These are phyloP conservation scores for Fonsecaea nubica DNA, from an alignment of 2,329 filamentous ascomycete species.

Conservation along the genomic window DNA sequence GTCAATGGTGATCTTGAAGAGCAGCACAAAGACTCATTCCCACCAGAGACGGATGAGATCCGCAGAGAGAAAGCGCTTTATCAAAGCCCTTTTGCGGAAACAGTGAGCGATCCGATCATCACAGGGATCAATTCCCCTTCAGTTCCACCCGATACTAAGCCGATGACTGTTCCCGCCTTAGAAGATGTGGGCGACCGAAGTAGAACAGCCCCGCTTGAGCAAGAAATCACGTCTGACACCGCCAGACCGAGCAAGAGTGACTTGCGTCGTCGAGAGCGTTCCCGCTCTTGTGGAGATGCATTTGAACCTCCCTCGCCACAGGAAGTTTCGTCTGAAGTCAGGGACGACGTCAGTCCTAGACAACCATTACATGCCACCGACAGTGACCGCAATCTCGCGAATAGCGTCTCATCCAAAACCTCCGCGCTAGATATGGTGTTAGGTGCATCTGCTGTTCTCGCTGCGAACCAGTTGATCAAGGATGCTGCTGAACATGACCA, in stretches of 20 bases:
- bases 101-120: slow-evolving; percentile 52
- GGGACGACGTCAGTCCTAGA: neutral
- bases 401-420: slow-evolving; percentile 5
- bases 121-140: slow-evolving; percentile 4
- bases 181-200: neutral
- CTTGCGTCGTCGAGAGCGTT: slow-evolving; percentile 33
- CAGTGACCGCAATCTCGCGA: slow-evolving; percentile 27
- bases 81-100: slow-evolving; percentile 58
- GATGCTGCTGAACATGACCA: neutral
- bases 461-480: slow-evolving; percentile 8
- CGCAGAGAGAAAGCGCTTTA: slow-evolving; percentile 53
- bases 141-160: neutral
- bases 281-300: slow-evolving; percentile 22
- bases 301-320: neutral
- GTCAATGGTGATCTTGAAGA: slow-evolving; percentile 6
- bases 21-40: neutral
- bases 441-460: slow-evolving; percentile 17
- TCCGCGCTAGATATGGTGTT: slow-evolving; percentile 13
- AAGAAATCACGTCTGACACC: neutral
- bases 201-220: neutral
- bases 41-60: neutral
- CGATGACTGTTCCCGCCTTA: neutral
- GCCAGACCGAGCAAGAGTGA: slow-evolving; percentile 31
- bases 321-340: neutral
- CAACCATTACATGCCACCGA: slow-evolving; percentile 16